Conservation (phyloP, 1,284 basidiomycete species). For the Cryptococcus maquisensis region DNA sequence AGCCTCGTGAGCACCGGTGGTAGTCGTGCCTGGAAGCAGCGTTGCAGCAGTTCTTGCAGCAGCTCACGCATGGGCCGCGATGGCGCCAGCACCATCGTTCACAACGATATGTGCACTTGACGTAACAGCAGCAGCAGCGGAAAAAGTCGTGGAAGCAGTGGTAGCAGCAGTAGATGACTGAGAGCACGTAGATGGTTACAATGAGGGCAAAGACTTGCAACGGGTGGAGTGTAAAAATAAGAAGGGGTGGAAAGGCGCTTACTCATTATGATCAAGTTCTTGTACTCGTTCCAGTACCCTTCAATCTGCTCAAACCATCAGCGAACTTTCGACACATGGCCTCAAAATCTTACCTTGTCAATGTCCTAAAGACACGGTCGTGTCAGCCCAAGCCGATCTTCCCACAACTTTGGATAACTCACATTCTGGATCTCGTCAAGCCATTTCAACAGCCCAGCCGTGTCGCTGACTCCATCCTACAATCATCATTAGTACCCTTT, state of each 20-base stretch:
- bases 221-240: not conserved
- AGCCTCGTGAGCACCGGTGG: slow-evolving; percentile 6
- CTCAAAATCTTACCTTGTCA: slow-evolving; percentile 2
- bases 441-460: slow-evolving; percentile 10
- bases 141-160: slow-evolving; percentile 16
- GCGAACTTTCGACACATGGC: not conserved
- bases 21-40: slow-evolving; percentile 1
- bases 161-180: slow-evolving; percentile 15
- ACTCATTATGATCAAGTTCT: slow-evolving; percentile 13
- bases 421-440: slow-evolving; percentile 10
- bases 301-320: slow-evolving; percentile 4
- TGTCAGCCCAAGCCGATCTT: not conserved
- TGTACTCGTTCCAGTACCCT: slow-evolving; percentile 13
- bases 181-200: slow-evolving; percentile 10
- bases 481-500: not conserved
- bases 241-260: not conserved
- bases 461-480: slow-evolving; percentile 6
- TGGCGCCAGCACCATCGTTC: slow-evolving; percentile 10
- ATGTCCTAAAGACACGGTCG: slow-evolving; percentile 4
- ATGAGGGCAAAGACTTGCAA: slow-evolving; percentile 14
- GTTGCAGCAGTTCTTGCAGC: not conserved
- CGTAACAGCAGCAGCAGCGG: slow-evolving; percentile 14
- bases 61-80: not conserved
- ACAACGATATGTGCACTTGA: slow-evolving; percentile 8
- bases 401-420: not conserved